Percentiles rank a stretch among this genome's conserved stretches.
phyloP scores from a whole-genome alignment of 1,284 basidiomycete species.

The Malassezia cuniculi region DNA sequence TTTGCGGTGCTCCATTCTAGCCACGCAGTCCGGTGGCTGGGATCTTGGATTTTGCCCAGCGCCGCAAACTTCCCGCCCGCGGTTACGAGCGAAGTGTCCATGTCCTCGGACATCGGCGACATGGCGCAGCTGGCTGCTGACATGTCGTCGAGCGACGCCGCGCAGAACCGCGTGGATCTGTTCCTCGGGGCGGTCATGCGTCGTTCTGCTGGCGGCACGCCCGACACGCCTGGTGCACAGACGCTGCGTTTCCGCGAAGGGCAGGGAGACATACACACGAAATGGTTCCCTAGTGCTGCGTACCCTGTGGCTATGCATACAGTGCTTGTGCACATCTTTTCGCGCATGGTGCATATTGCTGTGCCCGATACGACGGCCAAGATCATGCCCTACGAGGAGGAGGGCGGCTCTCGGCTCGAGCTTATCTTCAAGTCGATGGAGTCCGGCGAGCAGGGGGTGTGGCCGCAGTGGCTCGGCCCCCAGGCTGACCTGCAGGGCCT shows the following conservation, averaged over 20 bases:
- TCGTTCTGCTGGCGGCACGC: no score
- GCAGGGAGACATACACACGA: no score
- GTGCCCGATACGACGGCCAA: constrained; percentile 8
- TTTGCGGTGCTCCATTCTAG: constrained; percentile 8
- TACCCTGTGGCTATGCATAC: constrained; percentile 9
- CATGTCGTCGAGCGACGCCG: constrained; percentile 4
- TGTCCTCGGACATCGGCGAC: constrained; percentile 3
- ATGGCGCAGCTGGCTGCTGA: constrained; percentile 9
- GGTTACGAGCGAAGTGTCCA: neutral
- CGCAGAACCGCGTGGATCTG: constrained; percentile 9
- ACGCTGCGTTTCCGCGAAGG: no score
- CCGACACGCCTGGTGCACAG: no score
- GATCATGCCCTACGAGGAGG: neutral
- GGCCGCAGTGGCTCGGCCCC: constrained; percentile 14
- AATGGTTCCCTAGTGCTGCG: constrained; percentile 6
- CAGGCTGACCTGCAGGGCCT: constrained; percentile 10
- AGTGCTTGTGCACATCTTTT: constrained; percentile 10
- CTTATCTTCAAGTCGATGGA: constrained; percentile 8
- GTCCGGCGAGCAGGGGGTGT: constrained; percentile 1
- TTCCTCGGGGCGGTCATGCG: constrained; percentile 3
- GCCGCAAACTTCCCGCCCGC: constrained; percentile 1
- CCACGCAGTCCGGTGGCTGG: constrained; percentile 9
- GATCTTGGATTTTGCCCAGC: constrained; percentile 2
- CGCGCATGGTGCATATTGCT: constrained; percentile 8
- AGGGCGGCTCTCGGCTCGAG: constrained; percentile 3